These are phyloP conservation scores for Cryptococcus sp. DNA, from an alignment of 1,284 basidiomycete species.

Conservation along the genomic window DNA sequence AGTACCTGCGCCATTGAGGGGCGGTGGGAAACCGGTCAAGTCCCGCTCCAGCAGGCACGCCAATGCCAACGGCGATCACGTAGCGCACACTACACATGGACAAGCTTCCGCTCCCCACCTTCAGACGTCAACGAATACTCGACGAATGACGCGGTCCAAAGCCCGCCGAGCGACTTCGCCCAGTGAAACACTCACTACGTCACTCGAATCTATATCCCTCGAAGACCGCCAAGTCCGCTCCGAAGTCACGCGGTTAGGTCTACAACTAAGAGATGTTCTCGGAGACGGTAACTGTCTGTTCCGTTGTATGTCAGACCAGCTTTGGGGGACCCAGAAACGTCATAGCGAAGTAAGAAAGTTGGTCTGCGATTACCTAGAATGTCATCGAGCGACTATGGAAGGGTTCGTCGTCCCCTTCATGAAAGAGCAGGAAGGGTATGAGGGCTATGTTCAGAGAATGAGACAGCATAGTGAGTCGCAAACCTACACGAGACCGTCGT, in stretches of 20 bases:
- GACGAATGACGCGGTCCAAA: conserved; percentile 18
- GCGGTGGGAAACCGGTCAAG: too few relatives aligned
- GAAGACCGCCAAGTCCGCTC: conserved; percentile 16
- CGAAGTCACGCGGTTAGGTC: conserved; percentile 30
- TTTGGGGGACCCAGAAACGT: conserved; percentile 42
- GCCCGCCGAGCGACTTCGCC: conserved; percentile 16
- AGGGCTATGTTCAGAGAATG: conserved; percentile 42
- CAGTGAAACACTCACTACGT: conserved; percentile 15
- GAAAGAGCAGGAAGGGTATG: conserved; percentile 41
- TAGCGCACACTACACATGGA: too few relatives aligned
- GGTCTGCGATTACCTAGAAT: conserved; percentile 45
- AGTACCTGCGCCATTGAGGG: too few relatives aligned
- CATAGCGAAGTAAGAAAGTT: conserved; percentile 42
- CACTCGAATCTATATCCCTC: conserved; percentile 17
- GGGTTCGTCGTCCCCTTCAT: conserved; percentile 40
- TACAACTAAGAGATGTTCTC: conserved; percentile 42
- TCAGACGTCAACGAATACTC: neutral
- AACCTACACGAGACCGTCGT: neutral
- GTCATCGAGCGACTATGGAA: conserved; percentile 34
- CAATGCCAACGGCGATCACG: too few relatives aligned
- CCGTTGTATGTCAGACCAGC: conserved; percentile 42
- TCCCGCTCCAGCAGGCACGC: too few relatives aligned
- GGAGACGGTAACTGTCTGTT: conserved; percentile 51
- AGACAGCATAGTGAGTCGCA: conserved; percentile 33
- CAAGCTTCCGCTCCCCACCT: too few relatives aligned